A percentile compares a stretch with the other conserved stretches of the same genome.
Conservation (phyloP, 345 rosid genomes). For the Syzygium aromaticum region DNA sequence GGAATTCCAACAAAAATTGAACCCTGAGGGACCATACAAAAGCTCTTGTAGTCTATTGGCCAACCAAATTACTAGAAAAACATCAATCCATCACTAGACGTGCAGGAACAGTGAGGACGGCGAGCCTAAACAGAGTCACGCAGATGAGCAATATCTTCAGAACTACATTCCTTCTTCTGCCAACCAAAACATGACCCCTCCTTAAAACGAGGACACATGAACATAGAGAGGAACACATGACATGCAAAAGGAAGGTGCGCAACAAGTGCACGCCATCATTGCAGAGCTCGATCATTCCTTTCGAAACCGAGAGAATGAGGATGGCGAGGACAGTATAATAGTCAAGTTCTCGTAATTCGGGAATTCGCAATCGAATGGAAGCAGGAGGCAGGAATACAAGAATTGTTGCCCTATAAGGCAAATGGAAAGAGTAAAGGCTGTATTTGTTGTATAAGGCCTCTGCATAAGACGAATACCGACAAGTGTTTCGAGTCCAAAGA, state of each 20-base stretch:
- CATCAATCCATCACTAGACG: background rate
- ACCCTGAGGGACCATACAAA: background rate
- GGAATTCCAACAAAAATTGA: background rate
- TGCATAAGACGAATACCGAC: background rate
- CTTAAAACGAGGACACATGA: background rate
- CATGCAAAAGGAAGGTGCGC: background rate
- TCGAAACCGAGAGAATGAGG: background rate
- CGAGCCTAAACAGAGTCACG: background rate
- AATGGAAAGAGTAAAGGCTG: background rate
- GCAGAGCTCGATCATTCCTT: background rate
- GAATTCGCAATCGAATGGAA: background rate
- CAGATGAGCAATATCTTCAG: background rate
- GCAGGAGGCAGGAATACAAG: background rate
- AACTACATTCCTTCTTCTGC: background rate
- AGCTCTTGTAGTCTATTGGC: background rate
- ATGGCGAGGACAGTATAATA: background rate
- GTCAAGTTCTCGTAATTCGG: background rate
- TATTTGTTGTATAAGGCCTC: background rate
- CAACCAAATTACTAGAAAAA: background rate
- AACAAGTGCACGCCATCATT: background rate
- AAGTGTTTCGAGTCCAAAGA: background rate
- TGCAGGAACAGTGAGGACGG: background rate
- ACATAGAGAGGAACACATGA: background rate
- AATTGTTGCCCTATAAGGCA: background rate
- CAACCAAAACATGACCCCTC: background rate